phyloP scores from a whole-genome alignment of 23 red algal genomes.

The Gracilaria caudata region DNA sequence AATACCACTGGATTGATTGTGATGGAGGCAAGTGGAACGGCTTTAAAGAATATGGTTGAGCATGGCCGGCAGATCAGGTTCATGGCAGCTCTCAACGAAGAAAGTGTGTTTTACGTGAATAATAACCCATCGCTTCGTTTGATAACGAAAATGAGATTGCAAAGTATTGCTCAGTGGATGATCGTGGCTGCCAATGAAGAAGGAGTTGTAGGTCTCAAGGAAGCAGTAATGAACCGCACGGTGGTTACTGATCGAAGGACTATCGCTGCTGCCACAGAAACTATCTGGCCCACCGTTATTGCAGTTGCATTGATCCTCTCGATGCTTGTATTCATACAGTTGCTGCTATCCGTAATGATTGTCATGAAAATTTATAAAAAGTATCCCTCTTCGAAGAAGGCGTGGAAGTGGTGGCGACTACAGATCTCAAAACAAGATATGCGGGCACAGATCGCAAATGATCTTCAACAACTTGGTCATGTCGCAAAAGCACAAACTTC shows the following conservation, averaged over 20 bases:
- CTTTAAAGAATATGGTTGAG: neutral
- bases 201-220: neutral
- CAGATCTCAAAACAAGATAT: neutral
- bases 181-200: constrained; percentile 11
- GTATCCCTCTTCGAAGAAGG: neutral
- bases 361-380: neutral
- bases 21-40: neutral
- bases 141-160: neutral
- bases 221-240: neutral
- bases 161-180: neutral
- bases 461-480: neutral
- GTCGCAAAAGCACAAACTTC: neutral
- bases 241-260: neutral
- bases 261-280: neutral
- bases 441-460: neutral
- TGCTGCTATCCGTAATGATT: neutral
- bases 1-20: neutral
- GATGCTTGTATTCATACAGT: neutral
- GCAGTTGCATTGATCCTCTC: neutral
- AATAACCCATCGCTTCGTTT: neutral
- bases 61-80: neutral
- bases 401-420: neutral
- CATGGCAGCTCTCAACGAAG: neutral
- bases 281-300: neutral
- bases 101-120: neutral